These are phyloP conservation scores for Diaporthe citrichinensis DNA, from an alignment of 2,329 filamentous ascomycete species.

Conservation along the genomic window DNA sequence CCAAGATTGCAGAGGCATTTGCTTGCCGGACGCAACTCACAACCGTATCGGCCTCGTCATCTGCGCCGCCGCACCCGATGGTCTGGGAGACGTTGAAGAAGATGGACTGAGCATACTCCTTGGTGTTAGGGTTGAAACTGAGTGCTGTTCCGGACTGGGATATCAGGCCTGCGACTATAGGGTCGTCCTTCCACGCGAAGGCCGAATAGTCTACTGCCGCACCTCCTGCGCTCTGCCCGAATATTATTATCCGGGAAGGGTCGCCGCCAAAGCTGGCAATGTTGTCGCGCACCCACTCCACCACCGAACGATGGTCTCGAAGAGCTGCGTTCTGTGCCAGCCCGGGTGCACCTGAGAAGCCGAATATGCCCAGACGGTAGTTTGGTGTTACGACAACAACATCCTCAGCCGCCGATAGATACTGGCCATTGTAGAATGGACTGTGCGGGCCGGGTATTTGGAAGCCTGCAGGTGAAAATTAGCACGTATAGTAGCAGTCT, in stretches of 20 bases:
- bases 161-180: conserved; percentile 22
- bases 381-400: conserved; percentile 46
- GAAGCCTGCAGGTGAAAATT: conserved; percentile 2
- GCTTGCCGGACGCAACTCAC: conserved; percentile 27
- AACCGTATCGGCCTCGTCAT: background rate
- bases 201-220: conserved; percentile 42
- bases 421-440: conserved; percentile 26
- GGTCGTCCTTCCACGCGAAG: conserved; percentile 20
- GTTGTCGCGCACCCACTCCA: conserved; percentile 36
- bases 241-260: conserved; percentile 27
- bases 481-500: background rate
- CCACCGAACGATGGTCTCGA: conserved; percentile 29
- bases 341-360: conserved; percentile 32
- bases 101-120: conserved; percentile 30
- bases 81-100: conserved; percentile 35
- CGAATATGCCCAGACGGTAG: conserved; percentile 35
- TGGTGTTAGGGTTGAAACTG: conserved; percentile 33
- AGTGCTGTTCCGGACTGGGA: conserved; percentile 34
- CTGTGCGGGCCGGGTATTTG: conserved; percentile 22
- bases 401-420: conserved; percentile 25
- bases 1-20: conserved; percentile 27
- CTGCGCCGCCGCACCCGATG: conserved; percentile 30
- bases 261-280: conserved; percentile 33
- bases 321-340: conserved; percentile 31
- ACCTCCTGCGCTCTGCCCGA: conserved; percentile 32